Percentiles rank a stretch among this genome's conserved stretches.
These are phyloP conservation scores for Ehretia macrophylla DNA, from an alignment of 257 asterid species.

Conservation along the genomic window DNA sequence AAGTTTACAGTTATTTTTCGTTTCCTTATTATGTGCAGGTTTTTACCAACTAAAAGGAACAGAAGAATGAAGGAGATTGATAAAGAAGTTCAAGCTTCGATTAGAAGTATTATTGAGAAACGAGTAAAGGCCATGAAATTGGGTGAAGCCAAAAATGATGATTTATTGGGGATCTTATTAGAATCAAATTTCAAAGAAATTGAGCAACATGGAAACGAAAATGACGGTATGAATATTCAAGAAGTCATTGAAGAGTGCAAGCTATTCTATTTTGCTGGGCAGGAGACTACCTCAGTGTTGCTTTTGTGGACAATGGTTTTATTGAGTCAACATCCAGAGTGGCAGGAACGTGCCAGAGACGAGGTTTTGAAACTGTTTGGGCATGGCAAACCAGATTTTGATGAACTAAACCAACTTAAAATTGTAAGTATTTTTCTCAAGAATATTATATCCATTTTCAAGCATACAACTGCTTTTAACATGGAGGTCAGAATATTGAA, in stretches of 20 bases:
- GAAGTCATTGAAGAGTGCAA: slow-evolving; percentile 30
- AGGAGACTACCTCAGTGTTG: slow-evolving; percentile 21
- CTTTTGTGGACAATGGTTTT: slow-evolving; percentile 33
- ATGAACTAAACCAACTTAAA: slow-evolving; percentile 21
- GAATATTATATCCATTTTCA: too few relatives aligned
- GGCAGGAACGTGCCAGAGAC: slow-evolving; percentile 31
- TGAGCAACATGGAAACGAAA: slow-evolving; percentile 4
- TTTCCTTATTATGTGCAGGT: too few relatives aligned
- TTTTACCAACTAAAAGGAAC: too few relatives aligned
- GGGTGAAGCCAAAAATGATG: slow-evolving; percentile 7
- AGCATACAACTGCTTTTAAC: too few relatives aligned
- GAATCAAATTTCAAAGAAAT: slow-evolving; percentile 21
- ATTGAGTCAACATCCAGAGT: slow-evolving; percentile 15
- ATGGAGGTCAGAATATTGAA: too few relatives aligned
- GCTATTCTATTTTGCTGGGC: slow-evolving; percentile 30
- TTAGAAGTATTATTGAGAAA: too few relatives aligned
- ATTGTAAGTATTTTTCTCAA: not conserved
- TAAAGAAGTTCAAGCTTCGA: too few relatives aligned
- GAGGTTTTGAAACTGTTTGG: slow-evolving; percentile 23
- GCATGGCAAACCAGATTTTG: slow-evolving; percentile 4
- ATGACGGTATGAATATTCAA: slow-evolving; percentile 5
- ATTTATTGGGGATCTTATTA: slow-evolving; percentile 20
- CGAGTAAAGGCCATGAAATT: slow-evolving; percentile 10
- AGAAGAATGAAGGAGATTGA: too few relatives aligned
- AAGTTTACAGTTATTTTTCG: too few relatives aligned